Base-by-base conservation (phyloP, 179 eudicot genomes). In the Kewa caespitosa region DNA sequence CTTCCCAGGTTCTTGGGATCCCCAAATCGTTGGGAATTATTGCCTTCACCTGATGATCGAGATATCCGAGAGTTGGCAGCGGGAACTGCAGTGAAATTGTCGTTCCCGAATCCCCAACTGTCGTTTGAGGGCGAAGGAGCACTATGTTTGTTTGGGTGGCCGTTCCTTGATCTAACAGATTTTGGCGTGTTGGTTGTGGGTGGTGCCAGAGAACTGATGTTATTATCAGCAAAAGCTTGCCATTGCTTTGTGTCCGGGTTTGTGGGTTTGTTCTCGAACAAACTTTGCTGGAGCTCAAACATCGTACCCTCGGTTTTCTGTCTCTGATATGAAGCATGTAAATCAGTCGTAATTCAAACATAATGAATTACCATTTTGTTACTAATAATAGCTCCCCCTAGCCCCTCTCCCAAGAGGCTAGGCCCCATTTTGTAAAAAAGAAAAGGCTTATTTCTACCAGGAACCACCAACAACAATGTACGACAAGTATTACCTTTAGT, bases 101-200 rank as follows among this genome's bases (percentile, higher is more conserved):
- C 99, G 5, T 86, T 82, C 39, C 62, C 97, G 74, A 93, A 95
- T 54, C 90, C 96, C 96, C 98, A 95, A 15, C 76, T 60, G 22
- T 82, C 87, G 30, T 84, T 75, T 60, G 96, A 79, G 57, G 76
- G 39, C 23, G 27, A 69, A 63, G 71, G 82, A 55, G 80, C 55
- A 66, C 84, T 81, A 59, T 84, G 86, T 71, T 82, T 92, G 78
- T 76, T 81, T 75, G 77, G 87, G 38, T 85, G 84, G 54, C 92
- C 90, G 57, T 84, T 93, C 67, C 83, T 91, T 2, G 95, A 90
- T 81, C 98, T 84, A 70, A 91, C 98, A 43, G 97, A 91, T 67
- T 79, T 88, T 7, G 93, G 72, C 65, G 74, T 23, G 43, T 68
- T 72, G 48, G 71, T 48, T 64, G 39, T 64, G 32, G 87, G 48